Conservation (phyloP, 2,329 filamentous ascomycete species). For the Talaromyces sp. region DNA sequence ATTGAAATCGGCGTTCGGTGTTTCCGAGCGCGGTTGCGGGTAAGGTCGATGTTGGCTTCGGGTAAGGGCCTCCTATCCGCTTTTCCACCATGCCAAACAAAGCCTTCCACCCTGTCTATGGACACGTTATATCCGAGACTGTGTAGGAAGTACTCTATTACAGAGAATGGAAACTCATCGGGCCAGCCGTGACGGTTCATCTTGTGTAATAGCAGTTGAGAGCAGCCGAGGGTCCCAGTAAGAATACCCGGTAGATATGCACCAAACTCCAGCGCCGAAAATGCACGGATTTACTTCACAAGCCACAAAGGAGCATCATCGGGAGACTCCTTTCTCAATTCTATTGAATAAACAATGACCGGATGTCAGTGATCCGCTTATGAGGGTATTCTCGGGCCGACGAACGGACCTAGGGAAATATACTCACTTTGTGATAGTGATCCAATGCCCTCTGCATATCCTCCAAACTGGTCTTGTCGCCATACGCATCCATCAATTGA, state of each 20-base stretch:
- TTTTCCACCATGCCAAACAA: background rate
- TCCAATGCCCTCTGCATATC: constrained; percentile 47
- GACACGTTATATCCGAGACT: background rate
- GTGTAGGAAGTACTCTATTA: background rate
- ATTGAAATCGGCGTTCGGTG: background rate
- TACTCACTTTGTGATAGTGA: constrained; percentile 38
- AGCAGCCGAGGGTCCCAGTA: background rate
- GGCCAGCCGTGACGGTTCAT: background rate
- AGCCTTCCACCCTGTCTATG: background rate
- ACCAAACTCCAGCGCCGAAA: constrained; percentile 10
- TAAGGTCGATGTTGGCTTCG: background rate
- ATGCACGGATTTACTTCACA: constrained; percentile 4
- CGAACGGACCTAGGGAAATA: background rate
- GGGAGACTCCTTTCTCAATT: constrained; percentile 4
- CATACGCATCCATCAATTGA: constrained; percentile 47
- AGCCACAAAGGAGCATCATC: background rate
- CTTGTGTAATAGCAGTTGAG: background rate
- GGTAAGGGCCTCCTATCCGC: background rate
- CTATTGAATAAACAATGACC: constrained; percentile 1
- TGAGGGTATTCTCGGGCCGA: constrained; percentile 1
- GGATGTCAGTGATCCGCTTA: constrained; percentile 1
- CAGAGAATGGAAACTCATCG: background rate
- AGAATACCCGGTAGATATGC: background rate
- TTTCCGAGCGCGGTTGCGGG: background rate
- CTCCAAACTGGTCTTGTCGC: constrained; percentile 42